These are phyloP conservation scores for Podila minutissima DNA, from an alignment of 192 early-diverging fungal genomes.

Conservation along the genomic window DNA sequence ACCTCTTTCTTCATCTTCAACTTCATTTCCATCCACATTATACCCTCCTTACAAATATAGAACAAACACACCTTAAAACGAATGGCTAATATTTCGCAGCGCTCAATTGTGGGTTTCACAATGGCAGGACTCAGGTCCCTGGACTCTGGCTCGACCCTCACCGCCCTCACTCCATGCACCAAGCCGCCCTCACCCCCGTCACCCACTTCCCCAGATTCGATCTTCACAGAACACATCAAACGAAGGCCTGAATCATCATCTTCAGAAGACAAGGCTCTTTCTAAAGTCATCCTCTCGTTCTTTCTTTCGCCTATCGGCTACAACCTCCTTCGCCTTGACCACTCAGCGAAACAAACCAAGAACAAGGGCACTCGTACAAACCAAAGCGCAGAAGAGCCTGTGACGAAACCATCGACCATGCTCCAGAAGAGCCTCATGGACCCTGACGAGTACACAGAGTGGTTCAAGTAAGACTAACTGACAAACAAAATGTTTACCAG, in stretches of 20 bases:
- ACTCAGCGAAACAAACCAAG: neutral
- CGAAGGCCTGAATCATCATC: neutral
- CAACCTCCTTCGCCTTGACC: neutral
- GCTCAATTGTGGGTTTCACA: no score
- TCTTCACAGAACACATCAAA: neutral
- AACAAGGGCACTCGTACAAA: neutral
- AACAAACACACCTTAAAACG: no score
- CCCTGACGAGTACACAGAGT: slow-evolving; percentile 14
- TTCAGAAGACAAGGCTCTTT: neutral
- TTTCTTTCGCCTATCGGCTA: slow-evolving; percentile 21
- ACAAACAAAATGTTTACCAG: no score
- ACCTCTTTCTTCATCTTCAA: no score
- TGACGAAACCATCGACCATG: neutral
- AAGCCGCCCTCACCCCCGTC: no score
- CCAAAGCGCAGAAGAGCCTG: neutral
- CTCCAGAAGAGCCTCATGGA: neutral
- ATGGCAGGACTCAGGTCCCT: no score
- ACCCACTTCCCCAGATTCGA: neutral
- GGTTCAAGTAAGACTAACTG: slow-evolving; percentile 12
- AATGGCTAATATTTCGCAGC: no score
- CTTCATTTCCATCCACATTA: no score
- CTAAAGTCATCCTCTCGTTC: slow-evolving; percentile 15
- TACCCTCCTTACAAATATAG: no score
- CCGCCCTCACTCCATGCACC: no score
- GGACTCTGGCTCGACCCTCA: no score